Conservation (phyloP, 2,329 filamentous ascomycete species). For the Pseudophaeomoniella oleicola region DNA sequence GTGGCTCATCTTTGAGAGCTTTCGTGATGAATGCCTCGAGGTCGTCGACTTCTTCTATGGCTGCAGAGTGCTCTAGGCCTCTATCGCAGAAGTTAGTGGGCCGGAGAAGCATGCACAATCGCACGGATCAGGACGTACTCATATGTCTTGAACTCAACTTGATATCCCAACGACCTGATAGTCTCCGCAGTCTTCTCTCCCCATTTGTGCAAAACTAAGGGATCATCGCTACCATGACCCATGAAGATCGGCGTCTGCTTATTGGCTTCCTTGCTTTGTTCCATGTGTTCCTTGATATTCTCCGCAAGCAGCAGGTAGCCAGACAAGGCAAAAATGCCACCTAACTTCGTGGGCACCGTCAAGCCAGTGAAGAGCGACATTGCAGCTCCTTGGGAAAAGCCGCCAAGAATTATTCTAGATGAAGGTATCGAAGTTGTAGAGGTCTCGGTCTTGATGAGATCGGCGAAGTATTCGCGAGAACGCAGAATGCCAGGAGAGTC, state of each 20-base stretch:
- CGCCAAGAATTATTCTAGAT: conserved; percentile 65
- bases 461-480: conserved; percentile 62
- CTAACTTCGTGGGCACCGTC: conserved; percentile 59
- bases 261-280: conserved; percentile 41
- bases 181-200: conserved; percentile 52
- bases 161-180: conserved; percentile 55
- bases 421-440: conserved; percentile 59
- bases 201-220: conserved; percentile 54
- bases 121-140: conserved; percentile 34
- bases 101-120: background rate
- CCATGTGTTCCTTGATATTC: conserved; percentile 44
- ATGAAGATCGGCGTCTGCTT: conserved; percentile 73
- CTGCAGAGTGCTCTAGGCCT: conserved; percentile 61
- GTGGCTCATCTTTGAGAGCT: conserved; percentile 8
- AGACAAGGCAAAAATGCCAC: conserved; percentile 76
- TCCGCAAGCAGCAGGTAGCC: conserved; percentile 62
- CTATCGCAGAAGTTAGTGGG: conserved; percentile 22
- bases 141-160: conserved; percentile 65
- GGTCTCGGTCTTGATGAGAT: conserved; percentile 66
- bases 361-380: conserved; percentile 72
- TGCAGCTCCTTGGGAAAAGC: conserved; percentile 60
- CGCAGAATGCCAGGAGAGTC: conserved; percentile 56
- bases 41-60: conserved; percentile 65
- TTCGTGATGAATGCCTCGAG: conserved; percentile 51
- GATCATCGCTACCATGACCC: conserved; percentile 71